Conservation (phyloP, 768 basidiomycete species). For the Neoboletus magnificus region DNA sequence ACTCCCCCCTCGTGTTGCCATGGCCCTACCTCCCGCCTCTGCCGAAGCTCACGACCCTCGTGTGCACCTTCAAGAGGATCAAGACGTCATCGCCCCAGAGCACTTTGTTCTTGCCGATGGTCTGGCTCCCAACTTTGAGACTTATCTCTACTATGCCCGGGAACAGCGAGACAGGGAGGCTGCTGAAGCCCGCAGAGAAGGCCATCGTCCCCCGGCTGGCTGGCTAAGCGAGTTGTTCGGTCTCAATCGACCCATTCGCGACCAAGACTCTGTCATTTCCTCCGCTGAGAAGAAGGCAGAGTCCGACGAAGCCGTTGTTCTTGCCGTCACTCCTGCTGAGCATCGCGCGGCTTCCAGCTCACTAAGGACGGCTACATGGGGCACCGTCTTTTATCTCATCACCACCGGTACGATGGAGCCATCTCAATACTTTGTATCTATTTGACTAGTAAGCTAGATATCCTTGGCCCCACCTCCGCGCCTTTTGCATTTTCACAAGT, state of each 20-base stretch:
- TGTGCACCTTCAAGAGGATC: slow-evolving; percentile 3
- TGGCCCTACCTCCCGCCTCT: slow-evolving; percentile 21
- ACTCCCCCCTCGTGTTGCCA: slow-evolving; percentile 6
- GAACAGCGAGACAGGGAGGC: slow-evolving; percentile 30
- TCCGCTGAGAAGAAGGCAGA: slow-evolving; percentile 25
- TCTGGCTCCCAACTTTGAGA: slow-evolving; percentile 29
- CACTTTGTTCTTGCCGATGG: slow-evolving; percentile 21
- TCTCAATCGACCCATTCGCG: slow-evolving; percentile 18
- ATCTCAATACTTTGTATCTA: neutral
- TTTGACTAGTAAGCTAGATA: slow-evolving; percentile 36
- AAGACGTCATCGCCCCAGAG: slow-evolving; percentile 11
- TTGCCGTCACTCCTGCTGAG: slow-evolving; percentile 32
- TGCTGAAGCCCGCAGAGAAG: slow-evolving; percentile 18
- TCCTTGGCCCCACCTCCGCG: slow-evolving; percentile 59
- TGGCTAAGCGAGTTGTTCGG: slow-evolving; percentile 21
- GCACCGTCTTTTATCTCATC: slow-evolving; percentile 51
- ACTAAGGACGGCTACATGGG: slow-evolving; percentile 49
- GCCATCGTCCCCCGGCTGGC: slow-evolving; percentile 8
- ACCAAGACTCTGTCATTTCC: slow-evolving; percentile 32
- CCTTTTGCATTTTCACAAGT: slow-evolving; percentile 58
- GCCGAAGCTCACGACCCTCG: slow-evolving; percentile 19
- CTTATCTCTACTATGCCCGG: slow-evolving; percentile 28
- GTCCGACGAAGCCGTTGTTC: slow-evolving; percentile 8
- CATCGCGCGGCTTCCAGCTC: slow-evolving; percentile 42
- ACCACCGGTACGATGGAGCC: slow-evolving; percentile 39